Evolutionary conservation across 495 filamentous ascomycete species (phyloP).

Genomic region (Cetradonia linearis): DNA sequence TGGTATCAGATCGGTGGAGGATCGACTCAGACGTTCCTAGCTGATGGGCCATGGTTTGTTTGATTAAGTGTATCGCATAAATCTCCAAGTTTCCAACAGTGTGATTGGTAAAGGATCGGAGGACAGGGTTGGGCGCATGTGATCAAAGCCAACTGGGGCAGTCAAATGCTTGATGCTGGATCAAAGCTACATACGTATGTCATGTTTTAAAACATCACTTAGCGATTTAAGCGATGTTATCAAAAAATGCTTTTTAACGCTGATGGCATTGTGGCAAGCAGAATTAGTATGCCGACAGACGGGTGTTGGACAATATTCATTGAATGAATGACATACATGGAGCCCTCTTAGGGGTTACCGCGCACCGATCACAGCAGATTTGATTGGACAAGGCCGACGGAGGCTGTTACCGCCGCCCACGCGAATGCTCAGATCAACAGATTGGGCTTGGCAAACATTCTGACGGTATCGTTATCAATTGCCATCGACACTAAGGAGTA

Average conservation of each 20-base stretch:
- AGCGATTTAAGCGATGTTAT: background rate
- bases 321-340: background rate
- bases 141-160: background rate
- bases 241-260: background rate
- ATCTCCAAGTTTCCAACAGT: background rate
- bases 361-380: background rate
- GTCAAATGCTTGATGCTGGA: background rate
- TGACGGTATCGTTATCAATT: background rate
- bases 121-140: constrained; percentile 4
- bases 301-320: background rate
- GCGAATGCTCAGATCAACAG: background rate
- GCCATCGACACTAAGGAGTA: background rate
- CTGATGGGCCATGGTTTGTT: constrained; percentile 1
- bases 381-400: constrained; percentile 3
- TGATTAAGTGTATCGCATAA: background rate
- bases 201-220: background rate
- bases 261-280: background rate
- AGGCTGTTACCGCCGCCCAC: constrained; percentile 3
- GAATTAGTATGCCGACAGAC: background rate
- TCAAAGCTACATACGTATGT: background rate
- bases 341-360: background rate
- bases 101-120: background rate
- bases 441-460: background rate
- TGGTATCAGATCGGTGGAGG: background rate
- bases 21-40: background rate